These are phyloP conservation scores for Pichia manshurica DNA, from an alignment of 805 yeast genomes.

Conservation along the genomic window DNA sequence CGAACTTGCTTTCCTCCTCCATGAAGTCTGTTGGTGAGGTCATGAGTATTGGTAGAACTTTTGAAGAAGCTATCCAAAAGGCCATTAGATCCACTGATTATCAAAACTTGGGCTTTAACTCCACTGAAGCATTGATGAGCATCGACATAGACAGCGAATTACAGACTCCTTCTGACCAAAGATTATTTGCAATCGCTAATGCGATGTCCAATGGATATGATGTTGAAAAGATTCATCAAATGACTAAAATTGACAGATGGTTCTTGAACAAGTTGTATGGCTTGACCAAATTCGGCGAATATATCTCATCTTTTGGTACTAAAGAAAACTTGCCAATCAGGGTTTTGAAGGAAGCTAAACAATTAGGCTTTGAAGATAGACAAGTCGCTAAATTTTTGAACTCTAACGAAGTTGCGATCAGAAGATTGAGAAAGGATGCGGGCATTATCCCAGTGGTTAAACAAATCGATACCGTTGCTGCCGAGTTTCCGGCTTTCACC, in stretches of 20 bases:
- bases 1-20: slow-evolving; percentile 78
- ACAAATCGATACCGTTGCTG: slow-evolving; percentile 97
- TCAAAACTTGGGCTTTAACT: slow-evolving; percentile 89
- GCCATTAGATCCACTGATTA: slow-evolving; percentile 96
- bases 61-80: slow-evolving; percentile 96
- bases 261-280: slow-evolving; percentile 81
- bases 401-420: slow-evolving; percentile 88
- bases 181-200: slow-evolving; percentile 93
- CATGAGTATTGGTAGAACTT: slow-evolving; percentile 95
- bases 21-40: slow-evolving; percentile 99
- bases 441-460: slow-evolving; percentile 90
- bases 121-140: slow-evolving; percentile 78
- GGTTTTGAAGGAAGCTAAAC: slow-evolving; percentile 80
- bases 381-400: slow-evolving; percentile 86
- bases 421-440: slow-evolving; percentile 80
- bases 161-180: slow-evolving; percentile 96
- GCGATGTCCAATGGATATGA: slow-evolving; percentile 85
- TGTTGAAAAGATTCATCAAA: slow-evolving; percentile 84
- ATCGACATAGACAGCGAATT: slow-evolving; percentile 89
- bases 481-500: slow-evolving; percentile 96
- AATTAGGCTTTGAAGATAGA: slow-evolving; percentile 94
- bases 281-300: slow-evolving; percentile 64
- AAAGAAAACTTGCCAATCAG: slow-evolving; percentile 57
- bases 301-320: slow-evolving; percentile 50
- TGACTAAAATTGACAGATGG: slow-evolving; percentile 95